Evolutionary conservation across 2,329 filamentous ascomycete species (phyloP), one percentile per base, ranked within the genome.

Genomic region (Aaosphaeria pasadenensis): DNA sequence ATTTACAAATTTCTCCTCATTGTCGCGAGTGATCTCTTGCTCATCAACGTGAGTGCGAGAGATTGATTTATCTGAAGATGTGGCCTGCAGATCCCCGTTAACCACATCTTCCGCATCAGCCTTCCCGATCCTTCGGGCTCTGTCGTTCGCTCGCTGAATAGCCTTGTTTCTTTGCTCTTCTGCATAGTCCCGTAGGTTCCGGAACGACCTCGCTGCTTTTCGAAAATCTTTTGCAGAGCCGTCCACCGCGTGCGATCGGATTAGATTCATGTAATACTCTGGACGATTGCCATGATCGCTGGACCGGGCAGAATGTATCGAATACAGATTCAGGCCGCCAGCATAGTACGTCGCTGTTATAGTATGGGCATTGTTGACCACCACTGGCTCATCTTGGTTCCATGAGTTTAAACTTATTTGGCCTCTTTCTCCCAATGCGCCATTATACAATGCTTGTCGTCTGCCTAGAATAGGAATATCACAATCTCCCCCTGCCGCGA

Each of bases 221-320:
- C 42, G 39, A 42, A 42, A 57, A 5, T 51, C 51, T 9, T 54
- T 48, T 13, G 44, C 31, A 33, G 17, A 47, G 30, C 42, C 51
- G 11, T 45, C 52, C 44, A 59, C 53, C 39, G 32, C 46, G 36
- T 33, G 53, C 3, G 39, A 24, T 5, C 43, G 39, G 2, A 59
- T 33, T 43, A 56, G 49, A 7, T 67, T 73, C 69, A 75, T 77
- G 43, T 75, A 62, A 57, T 76, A 77, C 58, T 68, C 66, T 5
- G 66, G 69, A 43, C 43, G 66, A 55, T 51, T 64, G 52, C 53
- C 64, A n/a, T n/a, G n/a, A n/a, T n/a, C n/a, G 43, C 60, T 49
- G 24, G 17, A 57, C 7, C 46, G 55, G 42, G 71, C 67, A 41
- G 59, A 59, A 51, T 76, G 64, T 54, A 69, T 66, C 43, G 72